Conservation (phyloP, 305 asterid species). For the Lippia alba region DNA sequence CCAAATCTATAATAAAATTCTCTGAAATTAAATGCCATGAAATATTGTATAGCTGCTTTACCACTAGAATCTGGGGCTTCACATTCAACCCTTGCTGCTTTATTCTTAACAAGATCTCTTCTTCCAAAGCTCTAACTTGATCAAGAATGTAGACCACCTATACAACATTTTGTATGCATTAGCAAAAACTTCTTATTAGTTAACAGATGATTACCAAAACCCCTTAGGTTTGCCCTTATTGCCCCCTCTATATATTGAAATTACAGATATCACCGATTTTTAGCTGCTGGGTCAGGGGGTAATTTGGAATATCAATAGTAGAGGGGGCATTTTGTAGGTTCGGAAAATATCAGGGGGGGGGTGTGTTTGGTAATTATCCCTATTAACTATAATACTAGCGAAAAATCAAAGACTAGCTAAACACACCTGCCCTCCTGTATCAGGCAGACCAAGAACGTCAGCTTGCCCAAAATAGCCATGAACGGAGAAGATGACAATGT, state of each 20-base stretch:
- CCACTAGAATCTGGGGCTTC: conserved; percentile 87
- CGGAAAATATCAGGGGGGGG: no score
- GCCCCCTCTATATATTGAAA: no score
- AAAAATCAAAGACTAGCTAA: background rate
- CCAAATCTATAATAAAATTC: conserved; percentile 5
- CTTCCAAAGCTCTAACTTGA: conserved; percentile 86
- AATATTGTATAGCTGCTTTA: conserved; percentile 36
- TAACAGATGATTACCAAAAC: no score
- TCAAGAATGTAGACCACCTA: conserved; percentile 92
- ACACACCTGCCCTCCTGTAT: conserved; percentile 86
- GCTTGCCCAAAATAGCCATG: conserved; percentile 95
- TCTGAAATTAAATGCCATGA: background rate
- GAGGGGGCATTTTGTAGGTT: no score
- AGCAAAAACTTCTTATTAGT: background rate
- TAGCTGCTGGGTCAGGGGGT: no score
- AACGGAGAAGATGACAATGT: conserved; percentile 74
- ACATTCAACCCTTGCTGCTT: conserved; percentile 71
- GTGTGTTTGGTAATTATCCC: no score
- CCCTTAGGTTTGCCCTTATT: no score
- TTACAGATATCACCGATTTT: no score
- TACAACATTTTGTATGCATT: conserved; percentile 22
- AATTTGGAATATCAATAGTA: no score
- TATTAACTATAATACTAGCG: background rate
- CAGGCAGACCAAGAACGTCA: conserved; percentile 86
- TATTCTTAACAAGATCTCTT: conserved; percentile 69